phyloP scores from a whole-genome alignment of 2,329 filamentous ascomycete genomes.

The Colletotrichum sp. region DNA sequence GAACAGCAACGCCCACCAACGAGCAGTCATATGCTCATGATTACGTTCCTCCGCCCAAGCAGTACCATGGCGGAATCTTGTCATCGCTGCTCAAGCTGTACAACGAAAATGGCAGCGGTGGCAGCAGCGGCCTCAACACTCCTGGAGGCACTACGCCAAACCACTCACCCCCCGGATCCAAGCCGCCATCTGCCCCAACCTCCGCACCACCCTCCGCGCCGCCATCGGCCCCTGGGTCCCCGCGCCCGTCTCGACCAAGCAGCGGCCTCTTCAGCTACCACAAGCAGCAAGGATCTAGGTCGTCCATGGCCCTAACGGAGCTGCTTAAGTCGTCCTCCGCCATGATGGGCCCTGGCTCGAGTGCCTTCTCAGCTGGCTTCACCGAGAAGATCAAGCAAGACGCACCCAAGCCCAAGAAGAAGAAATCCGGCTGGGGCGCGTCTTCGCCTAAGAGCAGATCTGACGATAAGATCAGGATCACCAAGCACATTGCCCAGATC shows the following conservation, averaged over 20 bases:
- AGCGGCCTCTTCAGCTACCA: constrained; percentile 46
- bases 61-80: constrained; percentile 77
- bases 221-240: constrained; percentile 26
- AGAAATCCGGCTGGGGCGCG: constrained; percentile 16
- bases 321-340: constrained; percentile 61
- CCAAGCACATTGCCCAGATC: constrained; percentile 68
- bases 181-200: constrained; percentile 43
- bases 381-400: constrained; percentile 48
- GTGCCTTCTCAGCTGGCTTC: constrained; percentile 48
- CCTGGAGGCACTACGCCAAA: constrained; percentile 44
- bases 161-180: constrained; percentile 44
- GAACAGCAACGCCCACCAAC: constrained; percentile 40
- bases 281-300: constrained; percentile 45
- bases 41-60: constrained; percentile 70
- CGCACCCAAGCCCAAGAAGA: constrained; percentile 40
- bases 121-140: constrained; percentile 45
- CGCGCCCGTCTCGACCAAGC: constrained; percentile 36
- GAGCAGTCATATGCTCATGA: constrained; percentile 56
- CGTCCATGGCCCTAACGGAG: constrained; percentile 52
- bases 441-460: constrained; percentile 7
- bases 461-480: constrained; percentile 48
- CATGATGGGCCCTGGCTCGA: constrained; percentile 52
- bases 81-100: constrained; percentile 76
- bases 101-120: constrained; percentile 46
- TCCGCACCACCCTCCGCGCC: constrained; percentile 31